These are phyloP conservation scores for Dioscorea cayenensis DNA, from an alignment of 116 monocot species.

Conservation along the genomic window DNA sequence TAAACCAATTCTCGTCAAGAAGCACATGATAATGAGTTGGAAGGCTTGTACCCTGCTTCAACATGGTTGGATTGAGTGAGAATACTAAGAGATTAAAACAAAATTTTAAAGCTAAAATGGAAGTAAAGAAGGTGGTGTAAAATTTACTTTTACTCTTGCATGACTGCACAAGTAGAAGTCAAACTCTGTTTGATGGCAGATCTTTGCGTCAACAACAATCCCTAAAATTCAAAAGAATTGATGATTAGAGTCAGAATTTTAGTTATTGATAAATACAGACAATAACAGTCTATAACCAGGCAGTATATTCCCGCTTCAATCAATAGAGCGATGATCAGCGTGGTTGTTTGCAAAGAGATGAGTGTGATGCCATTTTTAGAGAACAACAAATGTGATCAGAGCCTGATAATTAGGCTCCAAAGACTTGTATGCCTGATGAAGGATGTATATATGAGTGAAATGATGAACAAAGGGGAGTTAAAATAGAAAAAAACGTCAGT, in stretches of 20 bases:
- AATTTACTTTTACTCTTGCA: conserved; percentile 74
- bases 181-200: conserved; percentile 87
- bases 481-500: background rate
- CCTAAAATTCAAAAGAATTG: conserved; percentile 24
- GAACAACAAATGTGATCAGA: conserved; percentile 88
- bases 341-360: conserved; percentile 81
- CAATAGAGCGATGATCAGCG: conserved; percentile 40
- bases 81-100: background rate
- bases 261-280: background rate
- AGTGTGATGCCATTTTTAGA: conserved; percentile 93
- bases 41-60: conserved; percentile 67
- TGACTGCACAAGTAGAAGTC: conserved; percentile 88
- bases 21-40: conserved; percentile 94
- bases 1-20: conserved; percentile 93
- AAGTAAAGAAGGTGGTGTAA: background rate
- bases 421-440: conserved; percentile 67
- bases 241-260: background rate
- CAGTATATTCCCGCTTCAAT: conserved; percentile 67
- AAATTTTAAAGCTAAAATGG: background rate
- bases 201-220: conserved; percentile 87
- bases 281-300: conserved; percentile 32
- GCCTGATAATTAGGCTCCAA: conserved; percentile 85
- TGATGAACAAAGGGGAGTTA: background rate
- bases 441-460: background rate
- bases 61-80: background rate